Percentiles rank a stretch among this genome's conserved stretches.
phyloP scores from a whole-genome alignment of 768 basidiomycete species.

The Auriscalpium vulgare region DNA sequence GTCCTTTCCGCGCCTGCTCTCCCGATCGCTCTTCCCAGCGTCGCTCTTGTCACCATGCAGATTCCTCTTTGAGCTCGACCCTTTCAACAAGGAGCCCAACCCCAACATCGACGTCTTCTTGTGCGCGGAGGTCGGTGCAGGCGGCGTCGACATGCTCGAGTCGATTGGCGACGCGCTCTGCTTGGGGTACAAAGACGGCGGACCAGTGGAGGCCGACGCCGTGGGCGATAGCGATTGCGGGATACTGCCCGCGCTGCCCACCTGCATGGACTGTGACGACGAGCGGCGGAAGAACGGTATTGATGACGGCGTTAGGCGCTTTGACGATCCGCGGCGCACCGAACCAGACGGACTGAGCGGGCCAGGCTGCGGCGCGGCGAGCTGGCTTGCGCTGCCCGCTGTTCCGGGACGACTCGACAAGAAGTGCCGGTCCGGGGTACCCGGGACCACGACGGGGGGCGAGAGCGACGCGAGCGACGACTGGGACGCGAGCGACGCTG shows the following conservation, averaged over 20 bases:
- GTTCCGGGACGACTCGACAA: conserved; percentile 61
- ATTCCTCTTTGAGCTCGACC: conserved; percentile 75
- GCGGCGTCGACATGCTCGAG: conserved; percentile 41
- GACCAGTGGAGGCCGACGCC: conserved; percentile 23
- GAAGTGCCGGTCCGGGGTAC: conserved; percentile 57
- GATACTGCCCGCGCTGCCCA: conserved; percentile 10
- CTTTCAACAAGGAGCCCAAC: conserved; percentile 75
- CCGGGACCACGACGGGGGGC: conserved; percentile 36
- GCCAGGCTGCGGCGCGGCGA: conserved; percentile 43
- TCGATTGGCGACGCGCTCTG: conserved; percentile 46
- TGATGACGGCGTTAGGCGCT: conserved; percentile 83
- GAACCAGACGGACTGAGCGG: conserved; percentile 72
- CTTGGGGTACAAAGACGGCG: conserved; percentile 35
- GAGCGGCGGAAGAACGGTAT: conserved; percentile 93
- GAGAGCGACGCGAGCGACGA: conserved; percentile 60
- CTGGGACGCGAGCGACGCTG: conserved; percentile 65
- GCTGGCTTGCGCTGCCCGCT: conserved; percentile 67
- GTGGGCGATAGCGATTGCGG: conserved; percentile 41
- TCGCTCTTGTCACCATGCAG: conserved; percentile 52
- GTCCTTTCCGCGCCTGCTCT: conserved; percentile 39
- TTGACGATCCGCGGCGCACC: conserved; percentile 59
- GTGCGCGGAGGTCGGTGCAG: conserved; percentile 51
- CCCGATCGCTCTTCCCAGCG: conserved; percentile 38
- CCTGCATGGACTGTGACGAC: conserved; percentile 80
- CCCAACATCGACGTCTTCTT: conserved; percentile 83